These are phyloP conservation scores for Xylaria sp. DNA, from an alignment of 2,329 filamentous ascomycete species.

Conservation along the genomic window DNA sequence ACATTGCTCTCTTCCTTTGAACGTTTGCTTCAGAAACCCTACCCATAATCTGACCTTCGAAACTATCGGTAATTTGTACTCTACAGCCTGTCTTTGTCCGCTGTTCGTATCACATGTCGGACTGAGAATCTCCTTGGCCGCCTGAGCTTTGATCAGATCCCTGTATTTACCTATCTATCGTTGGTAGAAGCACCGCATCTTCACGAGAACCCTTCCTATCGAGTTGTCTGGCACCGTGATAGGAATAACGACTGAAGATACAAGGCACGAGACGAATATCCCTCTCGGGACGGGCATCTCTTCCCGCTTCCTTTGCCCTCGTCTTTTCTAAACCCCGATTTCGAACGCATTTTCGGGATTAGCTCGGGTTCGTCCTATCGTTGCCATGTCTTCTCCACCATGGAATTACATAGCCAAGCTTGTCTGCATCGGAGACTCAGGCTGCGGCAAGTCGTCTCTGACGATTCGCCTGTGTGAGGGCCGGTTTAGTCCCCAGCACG, in stretches of 20 bases:
- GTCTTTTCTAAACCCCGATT: conserved; percentile 7
- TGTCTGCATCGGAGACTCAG: conserved; percentile 95
- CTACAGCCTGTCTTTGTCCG: conserved; percentile 13
- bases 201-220: conserved; percentile 1
- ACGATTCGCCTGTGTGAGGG: conserved; percentile 97
- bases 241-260: conserved; percentile 5
- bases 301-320: conserved; percentile 6
- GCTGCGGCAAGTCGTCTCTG: conserved; percentile 93
- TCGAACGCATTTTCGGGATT: conserved; percentile 16
- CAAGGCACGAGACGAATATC: conserved; percentile 20
- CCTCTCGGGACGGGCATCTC: conserved; percentile 9
- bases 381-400: conserved; percentile 70
- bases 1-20: conserved; percentile 18
- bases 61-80: neutral
- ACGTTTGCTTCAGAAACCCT: neutral
- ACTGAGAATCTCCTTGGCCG: conserved; percentile 4
- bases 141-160: conserved; percentile 3
- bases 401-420: conserved; percentile 99
- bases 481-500: conserved; percentile 92
- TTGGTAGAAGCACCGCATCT: conserved; percentile 9
- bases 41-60: neutral
- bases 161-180: conserved; percentile 13
- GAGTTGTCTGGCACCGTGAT: neutral
- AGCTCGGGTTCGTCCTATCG: conserved; percentile 1
- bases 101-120: neutral